A percentile compares a stretch with the other conserved stretches of the same genome.
Conservation (phyloP, 768 basidiomycete species). For the Hortiboletus campestris region DNA sequence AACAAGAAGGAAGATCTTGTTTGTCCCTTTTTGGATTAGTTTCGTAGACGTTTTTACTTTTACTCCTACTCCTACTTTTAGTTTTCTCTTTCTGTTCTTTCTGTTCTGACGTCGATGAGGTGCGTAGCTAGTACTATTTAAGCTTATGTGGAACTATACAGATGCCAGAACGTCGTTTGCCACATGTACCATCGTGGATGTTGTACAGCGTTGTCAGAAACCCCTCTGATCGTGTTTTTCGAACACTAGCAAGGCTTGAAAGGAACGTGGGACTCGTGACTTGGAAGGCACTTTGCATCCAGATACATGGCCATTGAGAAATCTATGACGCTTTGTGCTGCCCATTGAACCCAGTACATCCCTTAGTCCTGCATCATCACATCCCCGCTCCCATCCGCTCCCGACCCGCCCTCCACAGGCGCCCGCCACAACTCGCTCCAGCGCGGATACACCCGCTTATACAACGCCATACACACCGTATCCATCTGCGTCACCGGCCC, state of each 20-base stretch:
- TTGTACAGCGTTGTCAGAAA: not conserved
- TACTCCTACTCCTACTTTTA: not conserved
- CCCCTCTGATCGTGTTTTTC: not conserved
- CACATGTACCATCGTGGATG: not conserved
- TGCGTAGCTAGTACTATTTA: not conserved
- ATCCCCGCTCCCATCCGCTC: conserved; percentile 12
- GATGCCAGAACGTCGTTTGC: not conserved
- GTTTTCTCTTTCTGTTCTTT: not conserved
- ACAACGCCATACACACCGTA: conserved; percentile 91
- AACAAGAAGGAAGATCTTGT: not conserved
- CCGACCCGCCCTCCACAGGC: not conserved
- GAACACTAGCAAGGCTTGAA: not conserved
- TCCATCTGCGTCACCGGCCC: conserved; percentile 96
- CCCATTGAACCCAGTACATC: no score
- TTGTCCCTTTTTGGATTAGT: not conserved
- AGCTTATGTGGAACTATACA: not conserved
- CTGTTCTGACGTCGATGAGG: not conserved
- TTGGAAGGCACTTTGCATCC: not conserved
- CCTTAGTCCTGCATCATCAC: conserved; percentile 27
- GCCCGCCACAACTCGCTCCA: conserved; percentile 63
- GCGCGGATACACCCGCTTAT: conserved; percentile 92
- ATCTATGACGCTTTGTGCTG: not conserved
- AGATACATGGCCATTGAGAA: not conserved
- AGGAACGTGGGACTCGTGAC: no score
- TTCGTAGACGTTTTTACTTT: not conserved